Base-by-base conservation (phyloP, 176 grass and related monocot species). In the Chloris gayana region DNA sequence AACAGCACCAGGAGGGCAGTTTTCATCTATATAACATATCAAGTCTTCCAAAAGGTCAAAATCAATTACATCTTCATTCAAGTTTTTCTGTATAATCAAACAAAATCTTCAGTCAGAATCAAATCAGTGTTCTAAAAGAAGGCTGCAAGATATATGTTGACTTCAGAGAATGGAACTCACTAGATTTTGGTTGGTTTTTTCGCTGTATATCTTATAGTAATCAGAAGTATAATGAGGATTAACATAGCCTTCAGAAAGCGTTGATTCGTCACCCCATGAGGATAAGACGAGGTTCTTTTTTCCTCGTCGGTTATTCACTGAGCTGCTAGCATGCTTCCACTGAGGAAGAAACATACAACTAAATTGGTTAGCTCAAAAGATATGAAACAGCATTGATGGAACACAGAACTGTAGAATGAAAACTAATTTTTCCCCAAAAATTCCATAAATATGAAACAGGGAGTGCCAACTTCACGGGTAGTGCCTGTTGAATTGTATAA, bases 1-100 rank as follows among this genome's bases (percentile, higher is more conserved):
- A 89, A 98, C 81, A 66, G 95, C 95, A 34, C 95, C 95, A 80
- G 67, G 38, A 26, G 90, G 92, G 61, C 68, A 94, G 45, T 89
- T 84, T 80, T 92, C 92, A 77, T 98, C 95, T 66, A 94, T 98
- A 85, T 92, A 91, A 88, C 83, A 89, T 89, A 98, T 90, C 86
- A 98, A 92, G 81, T 98, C 95, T 92, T 98, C 95, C 78, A 98
- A 77, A 45, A 94, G 85, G 79, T 98, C 95, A 46, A 98, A 98
- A 92, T 98, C 95, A 67, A 98, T 94, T 47, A 91, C 87, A 85
- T 98, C 95, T 82, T 98, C 95, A 75, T 98, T 94, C 85, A 98
- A 79, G 69, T 57, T 76, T 86, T 85, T 98, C 95, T 98, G 81
- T 76, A 81, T 80, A 54, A 71, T 37, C 32, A 84, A 54, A 7